Evolutionary conservation across 345 rosid species (phyloP).

Genomic region (Reutealis trisperma): DNA sequence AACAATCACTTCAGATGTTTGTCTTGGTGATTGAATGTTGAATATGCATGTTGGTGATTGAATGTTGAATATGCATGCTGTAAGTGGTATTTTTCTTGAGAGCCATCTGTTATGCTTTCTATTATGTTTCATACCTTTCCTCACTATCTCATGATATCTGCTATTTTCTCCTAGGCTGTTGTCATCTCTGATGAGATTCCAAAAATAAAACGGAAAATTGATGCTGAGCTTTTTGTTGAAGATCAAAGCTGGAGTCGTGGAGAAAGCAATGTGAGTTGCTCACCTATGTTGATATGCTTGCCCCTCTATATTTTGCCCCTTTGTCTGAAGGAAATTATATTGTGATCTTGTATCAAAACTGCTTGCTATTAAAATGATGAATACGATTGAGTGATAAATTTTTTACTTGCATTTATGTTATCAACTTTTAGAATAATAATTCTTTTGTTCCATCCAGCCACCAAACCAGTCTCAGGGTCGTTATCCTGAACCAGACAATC

Average conservation of each 20-base stretch:
- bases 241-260: slow-evolving; percentile 69
- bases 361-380: not conserved
- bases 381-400: not conserved
- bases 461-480: slow-evolving; percentile 57
- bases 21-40: not conserved
- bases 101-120: not conserved
- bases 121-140: not conserved
- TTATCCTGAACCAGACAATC: slow-evolving; percentile 78
- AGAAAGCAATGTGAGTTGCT: slow-evolving; percentile 61
- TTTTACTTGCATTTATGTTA: not conserved
- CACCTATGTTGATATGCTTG: slow-evolving; percentile 1
- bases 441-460: slow-evolving; percentile 36
- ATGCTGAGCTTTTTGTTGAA: slow-evolving; percentile 73
- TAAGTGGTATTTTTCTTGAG: not conserved
- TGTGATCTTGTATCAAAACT: not conserved
- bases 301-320: not conserved
- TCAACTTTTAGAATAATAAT: not conserved
- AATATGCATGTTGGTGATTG: not conserved
- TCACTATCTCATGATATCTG: slow-evolving; percentile 3
- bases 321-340: not conserved
- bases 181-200: slow-evolving; percentile 63
- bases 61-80: not conserved
- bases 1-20: not conserved
- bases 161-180: slow-evolving; percentile 36
- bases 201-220: slow-evolving; percentile 62